phyloP scores from a whole-genome alignment of 768 basidiomycete genomes.

The Boletus reticulatus region DNA sequence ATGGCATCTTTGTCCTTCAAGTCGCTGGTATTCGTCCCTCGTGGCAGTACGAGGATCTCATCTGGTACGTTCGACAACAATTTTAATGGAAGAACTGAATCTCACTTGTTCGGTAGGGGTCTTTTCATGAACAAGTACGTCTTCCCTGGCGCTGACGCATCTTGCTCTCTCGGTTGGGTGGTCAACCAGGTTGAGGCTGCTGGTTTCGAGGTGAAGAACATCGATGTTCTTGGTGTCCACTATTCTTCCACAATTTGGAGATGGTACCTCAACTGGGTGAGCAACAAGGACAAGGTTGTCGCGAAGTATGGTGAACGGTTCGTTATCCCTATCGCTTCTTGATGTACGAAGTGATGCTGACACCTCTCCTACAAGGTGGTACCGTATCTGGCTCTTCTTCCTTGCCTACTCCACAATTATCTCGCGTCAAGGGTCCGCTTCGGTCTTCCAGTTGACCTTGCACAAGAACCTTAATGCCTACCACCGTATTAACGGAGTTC shows the following conservation, averaged over 20 bases:
- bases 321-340: slow-evolving; percentile 2
- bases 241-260: slow-evolving; percentile 87
- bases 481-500: slow-evolving; percentile 84
- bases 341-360: background rate
- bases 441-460: slow-evolving; percentile 95
- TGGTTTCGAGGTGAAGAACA: slow-evolving; percentile 95
- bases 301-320: slow-evolving; percentile 84
- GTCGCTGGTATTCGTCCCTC: slow-evolving; percentile 93
- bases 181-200: slow-evolving; percentile 82
- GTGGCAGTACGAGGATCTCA: slow-evolving; percentile 99
- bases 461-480: slow-evolving; percentile 98
- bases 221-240: slow-evolving; percentile 97
- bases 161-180: slow-evolving; percentile 94
- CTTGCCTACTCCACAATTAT: slow-evolving; percentile 88
- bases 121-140: slow-evolving; percentile 98
- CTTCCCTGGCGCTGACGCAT: slow-evolving; percentile 98
- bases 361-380: slow-evolving; percentile 52
- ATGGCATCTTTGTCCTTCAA: slow-evolving; percentile 93
- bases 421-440: slow-evolving; percentile 83
- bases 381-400: slow-evolving; percentile 96
- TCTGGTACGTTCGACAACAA: slow-evolving; percentile 58
- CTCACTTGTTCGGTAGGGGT: slow-evolving; percentile 52
- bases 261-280: slow-evolving; percentile 98
- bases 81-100: background rate
- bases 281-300: slow-evolving; percentile 86